Percentiles rank a stretch among this genome's conserved stretches.
phyloP scores from a whole-genome alignment of 306 rosid genomes.

The Crataegus laevigata region DNA sequence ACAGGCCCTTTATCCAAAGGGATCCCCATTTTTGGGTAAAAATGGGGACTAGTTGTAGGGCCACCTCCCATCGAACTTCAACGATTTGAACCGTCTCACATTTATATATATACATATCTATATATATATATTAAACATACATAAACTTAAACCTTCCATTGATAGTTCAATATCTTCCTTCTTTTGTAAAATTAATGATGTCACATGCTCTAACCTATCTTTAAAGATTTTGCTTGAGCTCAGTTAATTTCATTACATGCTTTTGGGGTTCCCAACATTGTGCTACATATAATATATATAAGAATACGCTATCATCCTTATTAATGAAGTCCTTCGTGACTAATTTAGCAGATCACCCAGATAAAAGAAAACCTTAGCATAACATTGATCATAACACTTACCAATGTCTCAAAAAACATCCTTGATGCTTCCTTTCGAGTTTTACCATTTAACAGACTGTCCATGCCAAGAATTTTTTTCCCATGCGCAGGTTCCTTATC shows the following conservation, averaged over 20 bases:
- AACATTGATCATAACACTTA: constrained; percentile 29
- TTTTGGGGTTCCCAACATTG: neutral
- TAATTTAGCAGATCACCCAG: neutral
- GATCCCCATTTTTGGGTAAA: too few relatives aligned
- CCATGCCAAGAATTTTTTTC: constrained; percentile 60
- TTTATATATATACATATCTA: too few relatives aligned
- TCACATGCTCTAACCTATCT: neutral
- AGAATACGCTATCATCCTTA: neutral
- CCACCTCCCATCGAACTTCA: too few relatives aligned
- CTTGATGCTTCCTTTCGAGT: constrained; percentile 72
- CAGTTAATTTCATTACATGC: neutral
- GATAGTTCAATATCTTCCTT: neutral
- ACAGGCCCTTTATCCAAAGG: too few relatives aligned
- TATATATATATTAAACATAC: neutral
- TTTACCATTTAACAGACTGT: constrained; percentile 56
- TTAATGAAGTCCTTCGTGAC: neutral
- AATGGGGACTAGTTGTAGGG: too few relatives aligned
- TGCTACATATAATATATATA: neutral
- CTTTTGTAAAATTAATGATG: neutral
- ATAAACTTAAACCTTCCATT: neutral
- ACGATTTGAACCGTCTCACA: too few relatives aligned
- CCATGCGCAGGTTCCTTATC: constrained; percentile 64
- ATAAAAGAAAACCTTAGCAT: neutral
- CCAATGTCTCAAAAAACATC: constrained; percentile 78
- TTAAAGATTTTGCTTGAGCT: neutral